A percentile compares a stretch with the other conserved stretches of the same genome.
Evolutionary conservation across 1,284 basidiomycete species (phyloP).

Genomic region (Ganoderma sinense): DNA sequence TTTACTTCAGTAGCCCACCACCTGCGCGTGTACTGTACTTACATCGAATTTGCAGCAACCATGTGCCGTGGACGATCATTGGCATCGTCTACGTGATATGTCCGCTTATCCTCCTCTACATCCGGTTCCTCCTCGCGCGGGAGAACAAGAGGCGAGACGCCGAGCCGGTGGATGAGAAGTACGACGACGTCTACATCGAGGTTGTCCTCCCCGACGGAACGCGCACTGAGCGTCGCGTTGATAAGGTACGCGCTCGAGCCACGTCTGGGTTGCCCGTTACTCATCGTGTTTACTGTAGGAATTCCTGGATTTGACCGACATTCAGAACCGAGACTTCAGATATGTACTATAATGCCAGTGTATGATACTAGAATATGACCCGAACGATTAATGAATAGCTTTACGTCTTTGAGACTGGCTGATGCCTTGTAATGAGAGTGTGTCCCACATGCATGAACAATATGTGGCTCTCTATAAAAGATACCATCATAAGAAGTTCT

Average conservation of each 20-base stretch:
- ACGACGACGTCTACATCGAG: slow-evolving; percentile 73
- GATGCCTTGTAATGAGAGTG: too few species aligned
- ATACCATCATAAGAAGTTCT: too few species aligned
- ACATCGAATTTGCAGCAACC: slow-evolving; percentile 50
- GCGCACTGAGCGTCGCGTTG: slow-evolving; percentile 60
- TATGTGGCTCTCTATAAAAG: too few species aligned
- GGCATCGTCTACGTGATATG: slow-evolving; percentile 60
- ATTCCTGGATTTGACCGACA: slow-evolving; percentile 42
- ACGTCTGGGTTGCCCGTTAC: neutral
- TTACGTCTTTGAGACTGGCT: neutral
- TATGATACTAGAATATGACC: neutral
- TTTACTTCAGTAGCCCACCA: neutral
- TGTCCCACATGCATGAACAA: too few species aligned
- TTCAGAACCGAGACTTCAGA: slow-evolving; percentile 43
- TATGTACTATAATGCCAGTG: slow-evolving; percentile 38
- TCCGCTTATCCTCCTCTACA: slow-evolving; percentile 55
- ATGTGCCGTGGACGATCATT: slow-evolving; percentile 72
- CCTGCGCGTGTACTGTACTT: neutral
- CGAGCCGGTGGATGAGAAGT: slow-evolving; percentile 61
- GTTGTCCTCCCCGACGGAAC: slow-evolving; percentile 56
- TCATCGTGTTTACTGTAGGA: slow-evolving; percentile 28
- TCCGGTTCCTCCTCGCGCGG: slow-evolving; percentile 60
- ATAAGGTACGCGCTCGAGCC: slow-evolving; percentile 54
- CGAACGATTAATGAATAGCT: neutral
- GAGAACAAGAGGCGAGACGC: slow-evolving; percentile 73